phyloP scores from a whole-genome alignment of 768 basidiomycete genomes.

The Gymnopilus dilepis region DNA sequence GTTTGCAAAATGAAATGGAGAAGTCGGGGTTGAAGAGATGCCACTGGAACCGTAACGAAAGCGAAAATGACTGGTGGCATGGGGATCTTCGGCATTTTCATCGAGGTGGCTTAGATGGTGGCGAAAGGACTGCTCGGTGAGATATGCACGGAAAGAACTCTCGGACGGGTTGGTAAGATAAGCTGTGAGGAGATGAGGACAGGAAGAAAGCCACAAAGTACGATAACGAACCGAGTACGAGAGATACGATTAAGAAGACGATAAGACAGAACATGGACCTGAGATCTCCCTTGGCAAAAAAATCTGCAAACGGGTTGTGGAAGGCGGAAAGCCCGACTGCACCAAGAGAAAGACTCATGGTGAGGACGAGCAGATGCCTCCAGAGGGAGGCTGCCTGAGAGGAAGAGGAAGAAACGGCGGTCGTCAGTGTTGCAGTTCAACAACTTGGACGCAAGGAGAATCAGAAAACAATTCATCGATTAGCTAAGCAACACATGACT shows the following conservation, averaged over 20 bases:
- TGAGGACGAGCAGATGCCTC: conserved; percentile 54
- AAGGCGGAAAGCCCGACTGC: conserved; percentile 65
- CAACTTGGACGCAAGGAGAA: conserved; percentile 7
- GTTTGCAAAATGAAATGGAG: conserved; percentile 85
- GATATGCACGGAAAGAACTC: conserved; percentile 90
- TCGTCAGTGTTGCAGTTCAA: conserved; percentile 26
- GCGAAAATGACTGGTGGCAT: conserved; percentile 35
- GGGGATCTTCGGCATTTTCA: conserved; percentile 61
- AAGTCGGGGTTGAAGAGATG: conserved; percentile 33
- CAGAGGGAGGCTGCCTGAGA: conserved; percentile 41
- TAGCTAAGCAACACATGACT: conserved; percentile 14
- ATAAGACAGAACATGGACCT: conserved; percentile 73
- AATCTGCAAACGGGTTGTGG: conserved; percentile 56
- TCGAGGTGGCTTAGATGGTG: conserved; percentile 90
- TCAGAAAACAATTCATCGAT: conserved; percentile 24
- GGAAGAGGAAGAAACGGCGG: conserved; percentile 21
- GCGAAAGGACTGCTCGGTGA: conserved; percentile 97
- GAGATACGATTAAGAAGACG: conserved; percentile 68
- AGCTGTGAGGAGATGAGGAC: conserved; percentile 52
- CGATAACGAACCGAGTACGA: conserved; percentile 69
- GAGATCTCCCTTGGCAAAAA: conserved; percentile 65
- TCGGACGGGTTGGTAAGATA: conserved; percentile 96
- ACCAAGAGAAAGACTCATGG: conserved; percentile 72
- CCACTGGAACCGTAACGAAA: conserved; percentile 31
- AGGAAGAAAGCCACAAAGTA: conserved; percentile 16